These are phyloP conservation scores for Volvox carteri DNA, from an alignment of 163 green algal genomes.

Conservation along the genomic window DNA sequence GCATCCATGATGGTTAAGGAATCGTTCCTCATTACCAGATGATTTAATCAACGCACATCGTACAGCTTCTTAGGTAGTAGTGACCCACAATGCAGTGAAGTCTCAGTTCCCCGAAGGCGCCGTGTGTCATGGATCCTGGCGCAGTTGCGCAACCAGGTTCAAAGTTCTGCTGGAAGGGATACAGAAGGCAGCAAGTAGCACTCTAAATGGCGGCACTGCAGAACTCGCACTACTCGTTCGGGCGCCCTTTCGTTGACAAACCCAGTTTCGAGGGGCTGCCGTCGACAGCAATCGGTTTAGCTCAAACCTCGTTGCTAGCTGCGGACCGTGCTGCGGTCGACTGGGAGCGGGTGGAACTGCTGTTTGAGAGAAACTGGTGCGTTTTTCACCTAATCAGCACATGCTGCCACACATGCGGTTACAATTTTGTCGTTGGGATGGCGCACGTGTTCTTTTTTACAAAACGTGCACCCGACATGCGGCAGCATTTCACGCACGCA, in stretches of 20 bases:
- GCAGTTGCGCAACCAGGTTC: background rate
- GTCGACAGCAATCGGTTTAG: background rate
- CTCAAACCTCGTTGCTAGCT: background rate
- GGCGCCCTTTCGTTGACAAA: conserved; percentile 24
- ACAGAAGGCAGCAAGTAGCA: background rate
- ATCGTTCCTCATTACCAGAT: background rate
- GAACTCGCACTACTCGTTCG: background rate
- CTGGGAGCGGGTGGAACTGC: conserved; percentile 13
- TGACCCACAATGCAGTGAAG: background rate
- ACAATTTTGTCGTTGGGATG: no score
- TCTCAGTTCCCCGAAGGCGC: background rate
- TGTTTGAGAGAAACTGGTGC: conserved; percentile 42
- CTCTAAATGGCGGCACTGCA: background rate
- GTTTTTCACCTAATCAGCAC: background rate
- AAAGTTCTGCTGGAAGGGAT: background rate
- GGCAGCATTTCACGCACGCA: no score
- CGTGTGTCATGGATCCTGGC: conserved; percentile 9
- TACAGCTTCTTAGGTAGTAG: background rate
- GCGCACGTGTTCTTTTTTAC: no score
- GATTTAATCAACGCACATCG: background rate
- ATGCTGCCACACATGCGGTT: no score
- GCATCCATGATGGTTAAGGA: background rate
- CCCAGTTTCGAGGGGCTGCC: conserved; percentile 25
- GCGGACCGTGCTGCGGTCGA: background rate
- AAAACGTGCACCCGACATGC: no score